Evolutionary conservation across 2,329 filamentous ascomycete species (phyloP), one percentile per base, ranked within the genome.

Genomic region (Sporothrix mexicana): DNA sequence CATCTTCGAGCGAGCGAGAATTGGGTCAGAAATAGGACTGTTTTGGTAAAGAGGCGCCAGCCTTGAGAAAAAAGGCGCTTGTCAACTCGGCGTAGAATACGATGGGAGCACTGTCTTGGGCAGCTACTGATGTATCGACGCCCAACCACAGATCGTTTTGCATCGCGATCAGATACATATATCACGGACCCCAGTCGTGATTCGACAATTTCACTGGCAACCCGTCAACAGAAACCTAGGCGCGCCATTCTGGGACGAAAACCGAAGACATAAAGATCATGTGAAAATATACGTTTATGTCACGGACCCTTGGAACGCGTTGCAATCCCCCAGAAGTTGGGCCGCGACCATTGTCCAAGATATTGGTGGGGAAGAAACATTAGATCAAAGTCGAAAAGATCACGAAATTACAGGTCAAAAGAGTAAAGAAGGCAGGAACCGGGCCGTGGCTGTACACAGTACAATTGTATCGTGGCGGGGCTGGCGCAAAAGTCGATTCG

Each of bases 1-100:
- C 30, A 36, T 36, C 30, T 6, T 36, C 30, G 30, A 36, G 30
- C 30, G 7, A 36, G 20, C 10, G 20, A 13, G 23, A 10, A 17
- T n/a, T 61, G 57, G 36, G 25, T 36, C 13, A 41, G 43, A 23
- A 6, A 23, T 12, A 9, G 17, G 9, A 23, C 12, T 47, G 13
- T 9, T 12, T 10, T 23, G 51, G 36, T 45, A 64, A 45, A 45
- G 45, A 64, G 59, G 59, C 59, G 59, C 59, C 59, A 64, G n/a
- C n/a, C 10, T 43, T 12, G 59, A 64, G 59, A 9, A 17, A 45
- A 45, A 23, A 64, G 59, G 59, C 36, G 59, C n/a, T n/a, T 13
- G 59, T 64, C n/a, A 36, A 15, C 23, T n/a, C 55, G 53, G n/a
- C n/a, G 13, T 59, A 12, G 10, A 12, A 8, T 4, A 55, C 20